Percentiles rank a stretch among this genome's conserved stretches.
Evolutionary conservation across 495 filamentous ascomycete genomes (phyloP).

Genomic region (Aspergillus sparsus): DNA sequence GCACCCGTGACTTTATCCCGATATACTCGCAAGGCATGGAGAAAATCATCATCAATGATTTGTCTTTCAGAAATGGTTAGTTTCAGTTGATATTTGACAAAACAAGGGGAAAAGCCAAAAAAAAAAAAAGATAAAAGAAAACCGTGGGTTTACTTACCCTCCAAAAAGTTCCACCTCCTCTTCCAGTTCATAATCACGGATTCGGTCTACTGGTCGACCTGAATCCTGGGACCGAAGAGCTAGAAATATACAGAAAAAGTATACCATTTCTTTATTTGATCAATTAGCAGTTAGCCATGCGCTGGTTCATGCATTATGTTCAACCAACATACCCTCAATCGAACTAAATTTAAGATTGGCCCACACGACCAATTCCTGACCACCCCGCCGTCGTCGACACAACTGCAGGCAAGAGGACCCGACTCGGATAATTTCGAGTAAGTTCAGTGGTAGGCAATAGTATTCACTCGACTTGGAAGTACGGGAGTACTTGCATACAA

Average conservation of each 20-base stretch:
- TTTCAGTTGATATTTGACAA: background rate
- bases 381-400: slow-evolving; percentile 48
- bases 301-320: background rate
- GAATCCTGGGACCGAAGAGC: slow-evolving; percentile 71
- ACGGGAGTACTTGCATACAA: slow-evolving; percentile 54
- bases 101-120: too few relatives aligned
- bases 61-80: slow-evolving; percentile 44
- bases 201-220: slow-evolving; percentile 49
- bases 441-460: slow-evolving; percentile 52
- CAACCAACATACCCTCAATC: slow-evolving; percentile 55
- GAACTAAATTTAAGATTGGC: slow-evolving; percentile 57
- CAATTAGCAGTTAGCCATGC: slow-evolving; percentile 16
- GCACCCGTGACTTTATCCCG: slow-evolving; percentile 64
- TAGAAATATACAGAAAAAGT: slow-evolving; percentile 76
- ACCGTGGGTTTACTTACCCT: slow-evolving; percentile 55
- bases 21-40: slow-evolving; percentile 72
- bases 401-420: slow-evolving; percentile 58
- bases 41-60: slow-evolving; percentile 69
- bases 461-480: slow-evolving; percentile 39
- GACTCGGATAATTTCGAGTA: slow-evolving; percentile 54
- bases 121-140: too few relatives aligned
- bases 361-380: slow-evolving; percentile 53
- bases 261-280: slow-evolving; percentile 60
- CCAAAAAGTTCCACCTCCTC: slow-evolving; percentile 68
- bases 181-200: slow-evolving; percentile 60